phyloP scores from a whole-genome alignment of 169 alveolate species.

The Plasmodium berghei region DNA sequence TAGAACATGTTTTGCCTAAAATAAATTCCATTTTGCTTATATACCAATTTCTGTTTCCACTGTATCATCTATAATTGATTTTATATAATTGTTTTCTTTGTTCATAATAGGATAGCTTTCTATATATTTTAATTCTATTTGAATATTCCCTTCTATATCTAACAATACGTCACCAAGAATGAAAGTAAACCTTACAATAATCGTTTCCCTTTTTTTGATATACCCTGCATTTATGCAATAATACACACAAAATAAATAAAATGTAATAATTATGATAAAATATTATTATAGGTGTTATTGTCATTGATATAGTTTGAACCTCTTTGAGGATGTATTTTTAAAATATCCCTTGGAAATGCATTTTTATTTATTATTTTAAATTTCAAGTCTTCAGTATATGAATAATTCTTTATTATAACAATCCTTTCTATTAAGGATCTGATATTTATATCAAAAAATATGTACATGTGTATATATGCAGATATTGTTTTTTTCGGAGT shows the following conservation, averaged over 20 bases:
- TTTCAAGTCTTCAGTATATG: constrained; percentile 34
- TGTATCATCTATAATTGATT: not conserved
- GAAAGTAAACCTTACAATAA: constrained; percentile 45
- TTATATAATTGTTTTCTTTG: not conserved
- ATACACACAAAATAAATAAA: not conserved
- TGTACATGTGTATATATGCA: constrained; percentile 1
- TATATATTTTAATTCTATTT: constrained; percentile 54
- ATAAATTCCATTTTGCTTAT: not conserved
- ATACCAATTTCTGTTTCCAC: constrained; percentile 52
- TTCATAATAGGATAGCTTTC: constrained; percentile 1
- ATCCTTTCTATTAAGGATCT: constrained; percentile 69
- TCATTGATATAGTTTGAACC: constrained; percentile 17
- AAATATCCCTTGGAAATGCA: constrained; percentile 43
- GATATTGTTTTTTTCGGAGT: not conserved
- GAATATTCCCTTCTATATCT: constrained; percentile 76
- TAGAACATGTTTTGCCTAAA: not conserved
- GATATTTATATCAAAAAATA: not conserved
- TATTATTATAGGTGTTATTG: constrained; percentile 13
- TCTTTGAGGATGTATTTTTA: constrained; percentile 52
- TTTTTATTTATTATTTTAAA: constrained; percentile 66
- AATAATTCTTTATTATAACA: constrained; percentile 66
- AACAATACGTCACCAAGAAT: constrained; percentile 52
- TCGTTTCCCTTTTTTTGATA: constrained; percentile 43
- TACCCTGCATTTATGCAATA: constrained; percentile 28
- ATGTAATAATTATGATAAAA: not conserved